phyloP scores from a whole-genome alignment of 192 early-diverging fungal genomes.

The Rhizoclosmatium sp. region DNA sequence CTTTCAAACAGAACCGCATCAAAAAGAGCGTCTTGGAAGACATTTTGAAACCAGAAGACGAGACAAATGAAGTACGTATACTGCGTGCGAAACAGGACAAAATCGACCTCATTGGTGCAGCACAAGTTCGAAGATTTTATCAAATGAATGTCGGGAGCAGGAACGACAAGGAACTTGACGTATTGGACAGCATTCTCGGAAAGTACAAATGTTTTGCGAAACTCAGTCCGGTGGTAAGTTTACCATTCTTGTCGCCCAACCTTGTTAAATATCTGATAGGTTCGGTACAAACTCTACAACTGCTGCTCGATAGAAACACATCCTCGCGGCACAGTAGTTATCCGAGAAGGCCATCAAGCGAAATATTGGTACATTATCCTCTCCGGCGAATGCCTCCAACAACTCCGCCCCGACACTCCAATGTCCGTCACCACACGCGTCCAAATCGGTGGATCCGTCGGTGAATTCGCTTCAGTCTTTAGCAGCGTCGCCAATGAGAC shows the following conservation, averaged over 20 bases:
- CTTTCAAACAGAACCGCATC: constrained; percentile 4
- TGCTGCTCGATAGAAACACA: constrained; percentile 32
- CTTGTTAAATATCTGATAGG: neutral
- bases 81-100: constrained; percentile 20
- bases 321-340: constrained; percentile 32
- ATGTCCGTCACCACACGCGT: constrained; percentile 29
- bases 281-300: constrained; percentile 44
- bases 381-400: constrained; percentile 35
- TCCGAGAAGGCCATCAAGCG: constrained; percentile 38
- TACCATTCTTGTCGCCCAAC: neutral
- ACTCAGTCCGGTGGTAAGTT: constrained; percentile 32
- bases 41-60: neutral
- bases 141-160: constrained; percentile 18
- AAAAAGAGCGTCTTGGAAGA: constrained; percentile 25
- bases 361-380: constrained; percentile 33
- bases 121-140: constrained; percentile 23
- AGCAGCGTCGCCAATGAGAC: neutral
- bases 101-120: constrained; percentile 29
- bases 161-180: constrained; percentile 32
- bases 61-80: neutral
- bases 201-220: constrained; percentile 34
- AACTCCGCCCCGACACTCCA: constrained; percentile 32
- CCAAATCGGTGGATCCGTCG: constrained; percentile 23
- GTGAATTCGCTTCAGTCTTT: constrained; percentile 23
- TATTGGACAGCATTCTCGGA: constrained; percentile 32